Percentiles rank a stretch among this genome's conserved stretches.
These are phyloP conservation scores for Ambispora gerdemannii DNA, from an alignment of 192 early-diverging fungal species.

Conservation along the genomic window DNA sequence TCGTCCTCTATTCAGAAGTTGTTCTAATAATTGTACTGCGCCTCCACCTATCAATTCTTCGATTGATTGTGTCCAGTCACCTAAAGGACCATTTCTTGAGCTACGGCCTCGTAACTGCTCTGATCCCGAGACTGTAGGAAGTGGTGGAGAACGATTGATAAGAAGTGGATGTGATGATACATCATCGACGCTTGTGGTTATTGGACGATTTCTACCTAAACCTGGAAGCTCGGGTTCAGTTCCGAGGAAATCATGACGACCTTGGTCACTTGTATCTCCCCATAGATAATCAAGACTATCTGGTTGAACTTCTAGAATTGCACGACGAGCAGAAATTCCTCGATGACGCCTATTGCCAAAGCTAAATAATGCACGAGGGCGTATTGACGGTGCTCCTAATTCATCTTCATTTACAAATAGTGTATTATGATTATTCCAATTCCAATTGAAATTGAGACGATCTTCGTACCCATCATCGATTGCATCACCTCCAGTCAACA, in stretches of 20 bases:
- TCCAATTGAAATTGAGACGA: slow-evolving; percentile 36
- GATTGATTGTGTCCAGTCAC: slow-evolving; percentile 55
- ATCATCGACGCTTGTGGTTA: slow-evolving; percentile 48
- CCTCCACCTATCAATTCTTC: slow-evolving; percentile 62
- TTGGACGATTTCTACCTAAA: slow-evolving; percentile 36
- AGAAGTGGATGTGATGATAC: slow-evolving; percentile 65
- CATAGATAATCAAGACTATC: slow-evolving; percentile 41
- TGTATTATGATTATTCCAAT: slow-evolving; percentile 37
- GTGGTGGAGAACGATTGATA: slow-evolving; percentile 43
- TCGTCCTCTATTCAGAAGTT: slow-evolving; percentile 39
- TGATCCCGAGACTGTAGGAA: slow-evolving; percentile 3
- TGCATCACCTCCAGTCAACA: slow-evolving; percentile 49
- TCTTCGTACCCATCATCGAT: slow-evolving; percentile 45
- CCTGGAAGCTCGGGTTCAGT: slow-evolving; percentile 36
- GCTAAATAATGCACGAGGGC: slow-evolving; percentile 37
- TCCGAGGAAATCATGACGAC: slow-evolving; percentile 36
- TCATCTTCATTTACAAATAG: slow-evolving; percentile 37
- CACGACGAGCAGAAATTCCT: slow-evolving; percentile 34
- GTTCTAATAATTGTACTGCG: slow-evolving; percentile 54
- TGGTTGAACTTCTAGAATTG: slow-evolving; percentile 34
- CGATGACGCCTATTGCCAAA: slow-evolving; percentile 44
- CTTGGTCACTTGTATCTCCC: slow-evolving; percentile 37
- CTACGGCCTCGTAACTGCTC: slow-evolving; percentile 33
- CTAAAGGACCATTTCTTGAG: slow-evolving; percentile 39
- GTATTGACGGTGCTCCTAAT: slow-evolving; percentile 36